A percentile compares a stretch with the other conserved stretches of the same genome.
Conservation (phyloP, 352 stramenopile species). For the Pythium biforme region DNA sequence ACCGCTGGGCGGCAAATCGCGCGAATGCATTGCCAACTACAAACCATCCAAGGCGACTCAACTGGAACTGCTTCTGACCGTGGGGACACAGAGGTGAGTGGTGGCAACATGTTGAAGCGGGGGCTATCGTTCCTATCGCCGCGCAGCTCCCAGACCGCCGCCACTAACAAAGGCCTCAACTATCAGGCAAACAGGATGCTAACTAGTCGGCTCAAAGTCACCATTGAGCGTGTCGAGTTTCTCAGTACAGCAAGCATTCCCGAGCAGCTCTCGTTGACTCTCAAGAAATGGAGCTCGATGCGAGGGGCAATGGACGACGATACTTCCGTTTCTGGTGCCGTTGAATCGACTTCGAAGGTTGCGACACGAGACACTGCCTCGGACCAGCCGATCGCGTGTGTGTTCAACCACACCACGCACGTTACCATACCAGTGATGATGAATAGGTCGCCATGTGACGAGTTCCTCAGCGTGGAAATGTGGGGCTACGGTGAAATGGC, state of each 20-base stretch:
- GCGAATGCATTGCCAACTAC: slow-evolving; percentile 21
- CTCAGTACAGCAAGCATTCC: background rate
- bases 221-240: slow-evolving; percentile 31
- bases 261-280: slow-evolving; percentile 34
- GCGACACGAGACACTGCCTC: background rate
- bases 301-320: background rate
- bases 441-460: slow-evolving; percentile 16
- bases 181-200: slow-evolving; percentile 4
- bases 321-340: background rate
- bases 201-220: slow-evolving; percentile 14
- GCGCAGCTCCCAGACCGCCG: slow-evolving; percentile 1
- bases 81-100: slow-evolving; percentile 11
- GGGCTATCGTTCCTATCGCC: slow-evolving; percentile 19
- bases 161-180: slow-evolving; percentile 9
- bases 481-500: slow-evolving; percentile 48
- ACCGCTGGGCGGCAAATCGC: slow-evolving; percentile 24
- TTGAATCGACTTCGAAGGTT: slow-evolving; percentile 32
- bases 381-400: background rate
- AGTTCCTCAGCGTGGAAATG: slow-evolving; percentile 50
- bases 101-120: slow-evolving; percentile 13
- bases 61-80: background rate
- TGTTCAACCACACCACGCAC: slow-evolving; percentile 17
- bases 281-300: slow-evolving; percentile 34
- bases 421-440: background rate
- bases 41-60: background rate